Conservation (phyloP, 2,329 filamentous ascomycete genomes). For the Aspergillus brasiliensis region DNA sequence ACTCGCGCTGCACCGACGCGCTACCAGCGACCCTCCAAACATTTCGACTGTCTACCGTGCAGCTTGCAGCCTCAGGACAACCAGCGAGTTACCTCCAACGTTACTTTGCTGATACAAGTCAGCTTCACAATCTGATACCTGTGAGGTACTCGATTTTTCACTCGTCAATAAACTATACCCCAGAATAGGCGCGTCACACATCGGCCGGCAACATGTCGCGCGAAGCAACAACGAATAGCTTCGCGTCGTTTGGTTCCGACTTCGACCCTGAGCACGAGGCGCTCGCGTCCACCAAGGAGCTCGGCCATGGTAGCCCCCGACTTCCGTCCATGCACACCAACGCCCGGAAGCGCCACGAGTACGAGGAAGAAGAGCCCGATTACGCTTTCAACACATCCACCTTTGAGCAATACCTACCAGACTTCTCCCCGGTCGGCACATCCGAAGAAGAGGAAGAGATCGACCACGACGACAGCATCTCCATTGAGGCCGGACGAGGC, state of each 20-base stretch:
- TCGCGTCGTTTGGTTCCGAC: constrained; percentile 38
- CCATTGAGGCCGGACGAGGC: constrained; percentile 61
- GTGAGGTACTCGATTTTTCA: not conserved
- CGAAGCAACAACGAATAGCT: constrained; percentile 30
- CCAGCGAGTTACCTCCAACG: not conserved
- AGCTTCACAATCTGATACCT: not conserved
- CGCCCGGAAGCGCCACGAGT: constrained; percentile 16
- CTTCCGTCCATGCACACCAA: constrained; percentile 28
- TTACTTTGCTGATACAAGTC: too few species aligned
- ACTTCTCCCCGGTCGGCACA: constrained; percentile 48
- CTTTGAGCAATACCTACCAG: constrained; percentile 50
- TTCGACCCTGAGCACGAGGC: constrained; percentile 49
- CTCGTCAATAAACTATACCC: not conserved
- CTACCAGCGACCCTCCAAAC: constrained; percentile 13
- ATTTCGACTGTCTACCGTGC: constrained; percentile 2
- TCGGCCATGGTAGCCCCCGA: constrained; percentile 30
- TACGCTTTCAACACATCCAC: constrained; percentile 51
- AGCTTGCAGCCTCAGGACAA: not conserved
- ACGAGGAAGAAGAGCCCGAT: constrained; percentile 40
- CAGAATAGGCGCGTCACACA: constrained; percentile 10
- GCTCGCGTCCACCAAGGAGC: constrained; percentile 41
- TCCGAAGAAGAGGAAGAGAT: constrained; percentile 44
- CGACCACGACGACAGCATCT: constrained; percentile 51
- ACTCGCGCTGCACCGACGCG: constrained; percentile 18
- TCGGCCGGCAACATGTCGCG: constrained; percentile 21